Percentiles rank a stretch among this genome's conserved stretches.
phyloP scores from a whole-genome alignment of 2,329 filamentous ascomycete species.

The Thelonectria rubi region DNA sequence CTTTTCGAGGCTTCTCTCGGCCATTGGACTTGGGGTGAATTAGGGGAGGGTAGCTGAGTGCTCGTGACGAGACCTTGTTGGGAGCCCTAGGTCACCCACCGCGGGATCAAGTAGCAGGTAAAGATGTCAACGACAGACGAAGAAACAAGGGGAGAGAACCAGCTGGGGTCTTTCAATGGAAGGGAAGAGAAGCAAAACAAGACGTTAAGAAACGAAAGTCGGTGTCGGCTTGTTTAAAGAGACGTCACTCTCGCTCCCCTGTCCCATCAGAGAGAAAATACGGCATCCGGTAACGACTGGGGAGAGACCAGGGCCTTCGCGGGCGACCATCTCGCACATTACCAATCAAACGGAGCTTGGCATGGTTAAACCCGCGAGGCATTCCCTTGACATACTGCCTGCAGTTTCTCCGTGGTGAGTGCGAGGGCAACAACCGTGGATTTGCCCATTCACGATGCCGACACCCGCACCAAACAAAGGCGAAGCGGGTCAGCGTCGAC shows the following conservation, averaged over 20 bases:
- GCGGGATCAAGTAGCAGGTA: conserved; percentile 16
- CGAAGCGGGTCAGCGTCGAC: background rate
- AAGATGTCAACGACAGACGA: background rate
- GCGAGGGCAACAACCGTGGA: background rate
- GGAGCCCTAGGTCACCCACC: conserved; percentile 43
- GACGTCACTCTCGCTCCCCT: conserved; percentile 1
- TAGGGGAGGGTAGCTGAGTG: conserved; percentile 13
- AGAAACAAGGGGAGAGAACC: conserved; percentile 1
- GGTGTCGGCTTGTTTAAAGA: conserved; percentile 23
- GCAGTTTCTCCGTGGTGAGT: background rate
- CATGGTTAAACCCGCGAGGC: conserved; percentile 14
- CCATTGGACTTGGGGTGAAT: conserved; percentile 32
- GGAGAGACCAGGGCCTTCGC: background rate
- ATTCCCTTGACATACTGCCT: background rate
- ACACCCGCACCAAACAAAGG: background rate
- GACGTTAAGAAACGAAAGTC: conserved; percentile 11
- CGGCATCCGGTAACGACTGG: conserved; percentile 10
- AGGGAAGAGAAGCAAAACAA: background rate
- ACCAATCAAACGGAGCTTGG: conserved; percentile 29
- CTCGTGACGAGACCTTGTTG: conserved; percentile 32
- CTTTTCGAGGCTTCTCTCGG: conserved; percentile 43
- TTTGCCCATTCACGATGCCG: conserved; percentile 10
- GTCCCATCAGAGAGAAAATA: conserved; percentile 9
- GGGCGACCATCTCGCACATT: conserved; percentile 13
- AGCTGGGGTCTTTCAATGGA: conserved; percentile 9